These are phyloP conservation scores for Goniomonas avonlea DNA, from an alignment of 78 protist species.

Conservation along the genomic window DNA sequence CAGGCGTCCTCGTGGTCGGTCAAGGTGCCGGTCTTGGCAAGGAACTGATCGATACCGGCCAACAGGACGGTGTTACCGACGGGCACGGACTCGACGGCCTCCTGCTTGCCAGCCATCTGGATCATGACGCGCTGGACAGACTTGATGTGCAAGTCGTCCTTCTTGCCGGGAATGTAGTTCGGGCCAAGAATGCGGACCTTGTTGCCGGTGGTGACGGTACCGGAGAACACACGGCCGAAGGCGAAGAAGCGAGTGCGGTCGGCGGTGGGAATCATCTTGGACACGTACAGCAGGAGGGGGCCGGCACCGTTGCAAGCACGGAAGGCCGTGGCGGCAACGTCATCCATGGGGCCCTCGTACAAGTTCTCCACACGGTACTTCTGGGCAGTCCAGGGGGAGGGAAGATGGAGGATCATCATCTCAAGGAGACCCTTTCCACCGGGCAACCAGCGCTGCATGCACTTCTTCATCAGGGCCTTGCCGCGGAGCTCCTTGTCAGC, in stretches of 20 bases:
- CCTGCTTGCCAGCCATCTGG: slow-evolving; percentile 96
- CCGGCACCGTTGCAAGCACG: slow-evolving; percentile 86
- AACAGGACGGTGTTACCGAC: slow-evolving; percentile 95
- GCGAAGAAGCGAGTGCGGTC: slow-evolving; percentile 98
- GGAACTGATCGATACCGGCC: slow-evolving; percentile 96
- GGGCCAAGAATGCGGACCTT: slow-evolving; percentile 95
- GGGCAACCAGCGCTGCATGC: slow-evolving; percentile 95
- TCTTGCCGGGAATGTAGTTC: slow-evolving; percentile 90
- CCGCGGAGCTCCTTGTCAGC: slow-evolving; percentile 73
- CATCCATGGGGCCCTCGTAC: slow-evolving; percentile 94
- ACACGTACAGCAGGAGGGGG: slow-evolving; percentile 95
- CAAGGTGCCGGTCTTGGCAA: slow-evolving; percentile 97
- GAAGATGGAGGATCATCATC: slow-evolving; percentile 92
- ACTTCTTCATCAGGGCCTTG: slow-evolving; percentile 82
- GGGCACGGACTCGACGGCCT: slow-evolving; percentile 82
- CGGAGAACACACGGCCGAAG: slow-evolving; percentile 99
- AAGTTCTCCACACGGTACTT: slow-evolving; percentile 84
- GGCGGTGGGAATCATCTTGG: slow-evolving; percentile 98
- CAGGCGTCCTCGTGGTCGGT: slow-evolving; percentile 80
- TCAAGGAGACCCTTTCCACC: slow-evolving; percentile 95
- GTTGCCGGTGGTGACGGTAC: slow-evolving; percentile 83
- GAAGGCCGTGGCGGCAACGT: slow-evolving; percentile 67
- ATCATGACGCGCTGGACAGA: slow-evolving; percentile 95
- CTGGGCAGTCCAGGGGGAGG: slow-evolving; percentile 95
- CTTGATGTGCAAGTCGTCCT: slow-evolving; percentile 87